Percentiles rank a stretch among this genome's conserved stretches.
phyloP scores from a whole-genome alignment of 352 stramenopile species.

The Hyaloperonospora brassicae region DNA sequence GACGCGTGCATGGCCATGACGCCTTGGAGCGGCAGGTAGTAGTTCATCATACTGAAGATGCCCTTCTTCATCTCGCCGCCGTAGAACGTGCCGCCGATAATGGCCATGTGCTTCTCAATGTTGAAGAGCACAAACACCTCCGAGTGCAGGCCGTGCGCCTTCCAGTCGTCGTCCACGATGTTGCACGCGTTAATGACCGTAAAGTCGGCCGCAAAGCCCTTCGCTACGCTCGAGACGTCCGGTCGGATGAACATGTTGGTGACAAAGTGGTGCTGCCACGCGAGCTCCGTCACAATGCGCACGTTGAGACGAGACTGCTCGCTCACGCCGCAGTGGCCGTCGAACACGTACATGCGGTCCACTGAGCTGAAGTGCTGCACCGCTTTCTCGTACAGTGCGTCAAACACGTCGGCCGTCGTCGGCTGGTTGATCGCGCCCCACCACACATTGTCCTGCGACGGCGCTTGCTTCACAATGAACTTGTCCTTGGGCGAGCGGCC shows the following conservation, averaged over 20 bases:
- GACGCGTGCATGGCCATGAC: constrained; percentile 98
- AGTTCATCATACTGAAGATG: constrained; percentile 99
- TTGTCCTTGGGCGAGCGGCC: constrained; percentile 97
- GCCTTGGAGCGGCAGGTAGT: constrained; percentile 92
- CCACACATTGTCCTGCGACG: constrained; percentile 92
- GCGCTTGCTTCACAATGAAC: constrained; percentile 93
- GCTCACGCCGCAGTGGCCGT: constrained; percentile 93
- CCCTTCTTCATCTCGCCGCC: constrained; percentile 98
- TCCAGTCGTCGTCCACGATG: constrained; percentile 90
- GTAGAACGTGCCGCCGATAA: constrained; percentile 96
- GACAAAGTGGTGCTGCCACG: constrained; percentile 97
- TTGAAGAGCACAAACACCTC: constrained; percentile 95
- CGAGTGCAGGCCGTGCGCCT: constrained; percentile 90
- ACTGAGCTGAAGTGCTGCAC: constrained; percentile 88
- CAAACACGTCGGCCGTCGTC: constrained; percentile 90
- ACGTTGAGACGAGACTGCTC: constrained; percentile 90
- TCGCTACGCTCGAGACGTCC: constrained; percentile 72
- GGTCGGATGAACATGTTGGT: constrained; percentile 95
- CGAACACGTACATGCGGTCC: constrained; percentile 94
- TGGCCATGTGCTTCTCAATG: constrained; percentile 96
- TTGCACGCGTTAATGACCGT: constrained; percentile 97
- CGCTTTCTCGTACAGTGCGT: constrained; percentile 92
- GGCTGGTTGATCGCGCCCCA: constrained; percentile 96
- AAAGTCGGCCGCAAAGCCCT: constrained; percentile 94
- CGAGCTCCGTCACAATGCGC: constrained; percentile 95